phyloP scores from a whole-genome alignment of 345 rosid species.

The Eucalyptus marginata region DNA sequence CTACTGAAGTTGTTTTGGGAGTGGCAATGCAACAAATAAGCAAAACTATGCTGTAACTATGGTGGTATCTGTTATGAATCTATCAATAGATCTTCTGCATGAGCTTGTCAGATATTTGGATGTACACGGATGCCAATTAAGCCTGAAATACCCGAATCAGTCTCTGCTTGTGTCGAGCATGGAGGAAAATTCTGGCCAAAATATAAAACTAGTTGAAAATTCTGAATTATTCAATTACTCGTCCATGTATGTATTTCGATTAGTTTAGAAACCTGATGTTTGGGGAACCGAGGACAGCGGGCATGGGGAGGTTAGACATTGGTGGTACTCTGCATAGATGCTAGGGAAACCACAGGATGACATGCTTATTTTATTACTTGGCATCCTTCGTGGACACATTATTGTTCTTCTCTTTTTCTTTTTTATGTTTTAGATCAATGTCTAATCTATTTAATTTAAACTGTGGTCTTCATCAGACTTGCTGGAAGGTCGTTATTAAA shows the following conservation, averaged over 20 bases:
- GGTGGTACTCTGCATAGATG: background rate
- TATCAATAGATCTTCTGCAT: background rate
- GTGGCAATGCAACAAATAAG: background rate
- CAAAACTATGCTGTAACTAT: background rate
- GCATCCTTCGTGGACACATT: background rate
- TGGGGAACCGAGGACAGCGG: background rate
- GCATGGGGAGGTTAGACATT: background rate
- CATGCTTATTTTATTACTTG: background rate
- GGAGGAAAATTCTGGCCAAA: background rate
- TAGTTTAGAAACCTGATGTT: background rate
- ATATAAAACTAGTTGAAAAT: background rate
- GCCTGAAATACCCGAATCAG: background rate
- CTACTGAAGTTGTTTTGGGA: background rate
- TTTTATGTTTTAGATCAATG: background rate
- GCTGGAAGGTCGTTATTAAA: conserved; percentile 91
- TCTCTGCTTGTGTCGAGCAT: background rate
- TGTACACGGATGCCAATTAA: background rate
- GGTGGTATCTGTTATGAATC: background rate
- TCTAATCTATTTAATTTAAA: background rate
- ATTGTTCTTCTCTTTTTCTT: background rate
- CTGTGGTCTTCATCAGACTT: conserved; percentile 35
- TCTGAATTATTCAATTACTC: background rate
- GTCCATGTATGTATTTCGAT: background rate
- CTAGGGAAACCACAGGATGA: background rate
- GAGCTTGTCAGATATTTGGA: background rate